These are phyloP conservation scores for Alternaria sp. DNA, from an alignment of 2,329 filamentous ascomycete genomes.

Conservation along the genomic window DNA sequence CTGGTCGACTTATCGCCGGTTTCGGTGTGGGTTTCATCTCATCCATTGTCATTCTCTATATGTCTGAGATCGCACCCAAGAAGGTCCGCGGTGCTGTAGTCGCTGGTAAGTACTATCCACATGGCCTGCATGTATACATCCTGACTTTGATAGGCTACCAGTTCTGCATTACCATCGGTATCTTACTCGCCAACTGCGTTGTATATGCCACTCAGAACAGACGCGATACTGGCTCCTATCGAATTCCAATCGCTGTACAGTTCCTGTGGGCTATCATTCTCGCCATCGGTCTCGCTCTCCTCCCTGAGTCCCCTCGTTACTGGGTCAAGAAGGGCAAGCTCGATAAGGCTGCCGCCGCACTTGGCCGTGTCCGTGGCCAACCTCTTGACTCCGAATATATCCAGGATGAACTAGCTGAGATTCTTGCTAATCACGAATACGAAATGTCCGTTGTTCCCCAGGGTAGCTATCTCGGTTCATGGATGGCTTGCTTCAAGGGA, in stretches of 20 bases:
- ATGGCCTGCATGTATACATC: neutral
- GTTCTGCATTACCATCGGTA: slow-evolving; percentile 82
- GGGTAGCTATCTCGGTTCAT: slow-evolving; percentile 56
- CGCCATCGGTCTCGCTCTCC: slow-evolving; percentile 71
- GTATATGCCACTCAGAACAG: slow-evolving; percentile 74
- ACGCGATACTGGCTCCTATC: slow-evolving; percentile 69
- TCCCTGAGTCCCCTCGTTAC: slow-evolving; percentile 87
- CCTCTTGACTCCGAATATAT: slow-evolving; percentile 76
- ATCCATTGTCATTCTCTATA: slow-evolving; percentile 70
- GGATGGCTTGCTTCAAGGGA: slow-evolving; percentile 69
- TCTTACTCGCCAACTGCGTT: slow-evolving; percentile 76
- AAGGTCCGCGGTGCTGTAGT: slow-evolving; percentile 82
- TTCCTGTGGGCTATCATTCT: slow-evolving; percentile 84
- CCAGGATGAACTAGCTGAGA: slow-evolving; percentile 81
- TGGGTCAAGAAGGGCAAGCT: slow-evolving; percentile 80
- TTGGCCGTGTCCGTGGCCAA: slow-evolving; percentile 77
- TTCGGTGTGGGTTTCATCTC: slow-evolving; percentile 76
- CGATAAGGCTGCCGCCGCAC: slow-evolving; percentile 67
- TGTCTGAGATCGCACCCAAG: slow-evolving; percentile 75
- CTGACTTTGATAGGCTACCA: slow-evolving; percentile 61
- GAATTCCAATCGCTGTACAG: slow-evolving; percentile 82
- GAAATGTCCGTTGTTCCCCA: slow-evolving; percentile 65
- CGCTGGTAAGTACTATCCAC: slow-evolving; percentile 46
- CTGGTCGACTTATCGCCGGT: slow-evolving; percentile 76
- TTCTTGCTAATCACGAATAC: slow-evolving; percentile 91